phyloP scores from a whole-genome alignment of 2,329 filamentous ascomycete species.

The Claviceps monticola region DNA sequence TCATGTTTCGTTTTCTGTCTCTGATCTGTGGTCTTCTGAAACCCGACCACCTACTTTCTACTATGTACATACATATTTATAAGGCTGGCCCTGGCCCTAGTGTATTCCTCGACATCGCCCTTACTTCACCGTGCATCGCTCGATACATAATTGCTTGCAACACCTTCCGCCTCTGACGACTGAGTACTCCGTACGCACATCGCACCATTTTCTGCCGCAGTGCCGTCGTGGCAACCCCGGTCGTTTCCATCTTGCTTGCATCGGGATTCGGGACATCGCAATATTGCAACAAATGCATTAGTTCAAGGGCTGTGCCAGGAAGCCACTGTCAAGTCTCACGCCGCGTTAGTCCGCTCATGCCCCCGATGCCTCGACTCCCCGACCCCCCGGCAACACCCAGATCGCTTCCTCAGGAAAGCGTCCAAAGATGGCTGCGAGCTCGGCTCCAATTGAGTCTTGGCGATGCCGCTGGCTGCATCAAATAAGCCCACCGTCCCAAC shows the following conservation, averaged over 20 bases:
- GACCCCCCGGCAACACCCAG: neutral
- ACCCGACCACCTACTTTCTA: neutral
- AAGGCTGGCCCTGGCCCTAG: neutral
- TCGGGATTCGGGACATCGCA: neutral
- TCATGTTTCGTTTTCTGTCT: neutral
- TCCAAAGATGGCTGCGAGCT: neutral
- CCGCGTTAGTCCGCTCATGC: slow-evolving; percentile 2
- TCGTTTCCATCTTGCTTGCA: neutral
- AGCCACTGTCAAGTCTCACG: slow-evolving; percentile 1
- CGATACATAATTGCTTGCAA: too few relatives aligned
- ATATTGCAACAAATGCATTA: neutral
- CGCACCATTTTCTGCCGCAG: neutral
- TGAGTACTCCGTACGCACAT: neutral
- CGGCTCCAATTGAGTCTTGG: neutral
- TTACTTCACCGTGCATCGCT: neutral
- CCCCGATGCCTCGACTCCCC: neutral
- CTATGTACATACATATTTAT: neutral
- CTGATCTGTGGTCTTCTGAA: neutral
- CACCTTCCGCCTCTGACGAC: neutral
- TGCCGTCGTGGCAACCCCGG: neutral
- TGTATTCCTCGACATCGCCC: neutral
- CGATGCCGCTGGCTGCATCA: neutral
- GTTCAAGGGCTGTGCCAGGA: neutral
- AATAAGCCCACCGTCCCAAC: neutral
- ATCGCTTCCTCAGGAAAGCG: neutral